A percentile compares a stretch with the other conserved stretches of the same genome.
Conservation (phyloP, 148 eudicot species). For the Spergularia marina region DNA sequence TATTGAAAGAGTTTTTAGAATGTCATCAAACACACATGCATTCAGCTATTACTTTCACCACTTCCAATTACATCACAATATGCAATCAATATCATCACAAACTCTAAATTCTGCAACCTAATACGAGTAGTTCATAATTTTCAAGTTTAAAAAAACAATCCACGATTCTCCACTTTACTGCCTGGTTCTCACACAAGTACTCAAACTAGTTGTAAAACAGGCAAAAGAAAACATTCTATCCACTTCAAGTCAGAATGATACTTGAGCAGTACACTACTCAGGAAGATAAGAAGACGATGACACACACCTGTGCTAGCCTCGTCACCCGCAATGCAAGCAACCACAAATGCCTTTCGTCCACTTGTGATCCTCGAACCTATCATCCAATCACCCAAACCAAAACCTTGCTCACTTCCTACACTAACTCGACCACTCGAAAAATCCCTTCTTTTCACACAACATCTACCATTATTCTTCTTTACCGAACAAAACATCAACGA, state of each 20-base stretch:
- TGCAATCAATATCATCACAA: neutral
- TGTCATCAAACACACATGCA: too few relatives aligned
- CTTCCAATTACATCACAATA: too few relatives aligned
- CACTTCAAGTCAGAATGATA: too few relatives aligned
- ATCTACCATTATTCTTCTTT: neutral
- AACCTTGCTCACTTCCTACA: neutral
- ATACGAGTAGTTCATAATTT: neutral
- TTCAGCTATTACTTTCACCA: too few relatives aligned
- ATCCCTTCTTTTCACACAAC: neutral
- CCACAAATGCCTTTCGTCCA: conserved; percentile 2
- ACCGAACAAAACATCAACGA: neutral
- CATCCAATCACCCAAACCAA: conserved; percentile 17
- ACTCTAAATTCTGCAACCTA: neutral
- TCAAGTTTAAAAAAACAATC: neutral
- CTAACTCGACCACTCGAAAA: conserved; percentile 8
- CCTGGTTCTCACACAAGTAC: neutral
- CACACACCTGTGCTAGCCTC: conserved; percentile 15
- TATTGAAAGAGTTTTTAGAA: too few relatives aligned
- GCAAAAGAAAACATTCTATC: too few relatives aligned
- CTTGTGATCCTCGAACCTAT: neutral
- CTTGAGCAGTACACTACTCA: neutral
- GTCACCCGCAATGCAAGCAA: conserved; percentile 25
- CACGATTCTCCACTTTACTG: neutral
- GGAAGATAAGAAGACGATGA: neutral
- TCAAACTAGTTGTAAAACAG: too few relatives aligned